Base-by-base conservation (phyloP, 768 basidiomycete genomes). In the Serendipita sp. region DNA sequence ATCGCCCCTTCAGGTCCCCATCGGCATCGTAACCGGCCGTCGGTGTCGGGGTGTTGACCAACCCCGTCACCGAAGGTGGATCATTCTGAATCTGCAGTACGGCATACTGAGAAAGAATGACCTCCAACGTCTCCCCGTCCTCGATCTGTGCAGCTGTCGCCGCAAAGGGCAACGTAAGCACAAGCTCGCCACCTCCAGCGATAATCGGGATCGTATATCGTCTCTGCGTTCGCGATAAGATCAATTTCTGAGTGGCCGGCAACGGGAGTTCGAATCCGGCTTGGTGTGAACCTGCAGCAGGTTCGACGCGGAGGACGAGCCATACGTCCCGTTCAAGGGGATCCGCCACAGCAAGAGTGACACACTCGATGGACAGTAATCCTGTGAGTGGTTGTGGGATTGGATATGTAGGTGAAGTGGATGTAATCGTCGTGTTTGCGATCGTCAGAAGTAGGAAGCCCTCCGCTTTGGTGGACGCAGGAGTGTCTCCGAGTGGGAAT, bases 81-180 rank as follows among this genome's bases (percentile, higher is more conserved):
- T 44, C 50, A 13, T 64, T 64, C 17, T 44, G 17, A 24, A 65
- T 65, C 17, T 68, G 66, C 3, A 43, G 73, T 72, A 33, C 77
- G 16, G 74, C 81, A 70, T 89, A 88, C 67, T 88, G 86, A 14
- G 78, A 71, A 3, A 89, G 68, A 34, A 88, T 77, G 26, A 81
- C 77, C 66, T 89, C 85, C 62, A 89, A 81, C 0, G 81, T 79
- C 61, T 82, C 81, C 31, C 83, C 64, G 65, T 85, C 83, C 64
- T 85, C 81, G 60, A 75, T 14, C 78, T 71, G 31, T 75, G 72
- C 20, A 74, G 61, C 45, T 77, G 70, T 5, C 61, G 45, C 5
- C 68, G 68, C 42, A 22, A 64, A 42, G 74, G 75, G 11, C 76
- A 64, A 14, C 64, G 63, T 65, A 72, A 58, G 16, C 65, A 31